A percentile compares a stretch with the other conserved stretches of the same genome.
Conservation (phyloP, 345 rosid species). For the Brassica napus region DNA sequence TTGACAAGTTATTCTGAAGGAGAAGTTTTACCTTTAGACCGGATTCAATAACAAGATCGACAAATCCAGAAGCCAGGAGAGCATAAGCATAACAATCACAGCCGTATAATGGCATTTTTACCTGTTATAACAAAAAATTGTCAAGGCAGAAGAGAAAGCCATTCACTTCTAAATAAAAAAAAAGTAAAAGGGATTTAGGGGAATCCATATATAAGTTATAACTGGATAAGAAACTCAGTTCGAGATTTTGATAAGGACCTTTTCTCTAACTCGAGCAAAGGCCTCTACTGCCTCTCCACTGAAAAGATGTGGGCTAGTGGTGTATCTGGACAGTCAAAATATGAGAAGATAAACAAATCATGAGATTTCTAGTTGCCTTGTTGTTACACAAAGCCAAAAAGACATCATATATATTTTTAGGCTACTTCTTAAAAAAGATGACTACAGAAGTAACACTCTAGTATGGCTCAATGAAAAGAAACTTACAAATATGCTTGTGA, state of each 20-base stretch:
- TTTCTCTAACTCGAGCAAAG: slow-evolving; percentile 73
- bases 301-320: slow-evolving; percentile 96
- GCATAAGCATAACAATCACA: slow-evolving; percentile 99
- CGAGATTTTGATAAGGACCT: slow-evolving; percentile 51
- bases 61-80: slow-evolving; percentile 89
- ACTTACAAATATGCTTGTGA: slow-evolving; percentile 90
- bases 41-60: slow-evolving; percentile 93
- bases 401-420: slow-evolving; percentile 8
- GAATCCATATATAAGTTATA: neutral
- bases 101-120: slow-evolving; percentile 87
- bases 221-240: slow-evolving; percentile 5
- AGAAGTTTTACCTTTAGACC: slow-evolving; percentile 73
- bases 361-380: slow-evolving; percentile 4
- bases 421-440: slow-evolving; percentile 7
- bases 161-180: neutral
- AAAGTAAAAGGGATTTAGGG: slow-evolving; percentile 14
- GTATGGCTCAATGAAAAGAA: slow-evolving; percentile 7
- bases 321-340: slow-evolving; percentile 58
- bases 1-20: slow-evolving; percentile 14
- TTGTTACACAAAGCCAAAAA: neutral
- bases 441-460: slow-evolving; percentile 6
- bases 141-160: slow-evolving; percentile 19
- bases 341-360: neutral
- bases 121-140: slow-evolving; percentile 48
- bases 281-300: slow-evolving; percentile 77